Base-by-base conservation (phyloP, 164 flowering plant genomes). In the Santalum album region DNA sequence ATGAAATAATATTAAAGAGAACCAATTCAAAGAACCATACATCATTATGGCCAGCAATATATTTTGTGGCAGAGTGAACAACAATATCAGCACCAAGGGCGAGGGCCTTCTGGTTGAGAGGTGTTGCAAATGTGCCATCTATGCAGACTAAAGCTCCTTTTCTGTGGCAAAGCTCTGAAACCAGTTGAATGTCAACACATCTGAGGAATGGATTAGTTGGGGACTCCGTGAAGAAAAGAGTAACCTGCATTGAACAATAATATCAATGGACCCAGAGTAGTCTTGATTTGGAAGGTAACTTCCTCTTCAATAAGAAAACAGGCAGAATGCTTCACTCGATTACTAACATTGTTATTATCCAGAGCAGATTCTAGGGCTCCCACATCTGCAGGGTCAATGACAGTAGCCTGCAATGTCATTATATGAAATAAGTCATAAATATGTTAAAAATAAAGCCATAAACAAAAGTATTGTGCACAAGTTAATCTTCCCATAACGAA, bases 141-240 rank as follows among this genome's bases (percentile, higher is more conserved):
- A 89, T 74, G 64, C 90, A 82, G 42, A 94, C 96, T 61, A 87
- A 50, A 51, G 95, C 77, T 55, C 99, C 97, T 64, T 83, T 82
- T 25, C 62, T 69, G 62, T 84, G 99, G 75, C 99, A 94, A 39
- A 94, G 72, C 63, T 85, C 77, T 54, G 99, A 87, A 46, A 94
- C 96, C 72, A 84, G 57, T 70, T 80, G 64, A 60, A 89, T 84
- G 64, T 94, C 99, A 55, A 94, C 86, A 65, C 96, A 87, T 65
- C 97, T 78, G 43, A 94, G 82, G 70, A 80, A 94, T 27, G 99
- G 99, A 59, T 94, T 94, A 25, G 99, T 94, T 43, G 99, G 99
- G 56, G 96, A 89, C 70, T 90, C 99, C 3, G 99, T 85, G 62
- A 89, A 94, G 88, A 87, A 94, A 54, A 94, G 88, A 23, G 81